These are phyloP conservation scores for Malassezia caprae DNA, from an alignment of 1,284 basidiomycete genomes.

Conservation along the genomic window DNA sequence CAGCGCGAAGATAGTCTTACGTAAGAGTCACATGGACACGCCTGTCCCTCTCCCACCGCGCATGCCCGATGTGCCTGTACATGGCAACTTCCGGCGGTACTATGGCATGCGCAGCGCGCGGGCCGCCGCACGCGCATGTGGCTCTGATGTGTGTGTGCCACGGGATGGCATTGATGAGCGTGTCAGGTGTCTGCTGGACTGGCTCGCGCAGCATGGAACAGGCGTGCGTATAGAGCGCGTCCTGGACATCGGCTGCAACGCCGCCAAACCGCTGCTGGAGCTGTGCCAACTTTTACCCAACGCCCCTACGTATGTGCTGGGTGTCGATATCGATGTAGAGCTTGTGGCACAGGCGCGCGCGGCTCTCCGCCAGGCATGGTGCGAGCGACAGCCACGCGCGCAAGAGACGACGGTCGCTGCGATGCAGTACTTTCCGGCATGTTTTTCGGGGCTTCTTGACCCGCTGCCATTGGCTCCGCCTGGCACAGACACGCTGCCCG, in stretches of 20 bases:
- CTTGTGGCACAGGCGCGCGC: slow-evolving; percentile 5
- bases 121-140: neutral
- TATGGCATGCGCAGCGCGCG: slow-evolving; percentile 18
- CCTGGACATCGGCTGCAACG: slow-evolving; percentile 18
- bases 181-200: neutral
- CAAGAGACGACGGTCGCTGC: neutral
- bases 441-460: neutral
- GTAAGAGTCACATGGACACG: neutral
- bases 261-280: slow-evolving; percentile 17
- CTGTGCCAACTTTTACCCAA: slow-evolving; percentile 9
- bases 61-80: slow-evolving; percentile 1
- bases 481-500: neutral
- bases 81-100: slow-evolving; percentile 17
- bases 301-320: slow-evolving; percentile 2
- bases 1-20: neutral
- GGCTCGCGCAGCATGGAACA: neutral
- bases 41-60: neutral
- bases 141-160: neutral
- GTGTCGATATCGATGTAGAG: slow-evolving; percentile 14
- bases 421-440: slow-evolving; percentile 10
- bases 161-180: slow-evolving; percentile 6
- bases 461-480: slow-evolving; percentile 2
- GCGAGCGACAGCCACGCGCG: slow-evolving; percentile 4
- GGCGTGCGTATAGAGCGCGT: neutral
- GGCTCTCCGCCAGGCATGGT: slow-evolving; percentile 13